Conservation (phyloP, 208 protist species). For the Acanthamoeba castellanii region DNA sequence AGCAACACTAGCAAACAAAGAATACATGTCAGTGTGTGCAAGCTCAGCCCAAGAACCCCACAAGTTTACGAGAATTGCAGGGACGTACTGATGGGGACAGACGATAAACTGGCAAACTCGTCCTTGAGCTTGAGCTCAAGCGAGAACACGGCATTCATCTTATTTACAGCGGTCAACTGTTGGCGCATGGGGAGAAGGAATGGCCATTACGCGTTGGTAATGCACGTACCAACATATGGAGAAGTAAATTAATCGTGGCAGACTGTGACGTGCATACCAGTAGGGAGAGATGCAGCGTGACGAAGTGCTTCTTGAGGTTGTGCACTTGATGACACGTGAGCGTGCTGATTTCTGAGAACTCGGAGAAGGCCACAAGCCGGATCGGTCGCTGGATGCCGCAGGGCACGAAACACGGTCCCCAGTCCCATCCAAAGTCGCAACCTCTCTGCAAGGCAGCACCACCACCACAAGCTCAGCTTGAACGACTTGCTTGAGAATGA, state of each 20-base stretch:
- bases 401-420: conserved; percentile 81
- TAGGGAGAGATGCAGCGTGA: neutral
- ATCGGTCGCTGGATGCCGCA: conserved; percentile 74
- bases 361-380: conserved; percentile 34
- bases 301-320: conserved; percentile 34
- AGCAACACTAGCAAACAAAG: neutral
- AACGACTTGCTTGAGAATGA: no score
- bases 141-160: conserved; percentile 41
- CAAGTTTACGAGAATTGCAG: neutral
- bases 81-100: conserved; percentile 13
- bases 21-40: no score
- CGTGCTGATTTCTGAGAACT: conserved; percentile 14
- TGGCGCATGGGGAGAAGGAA: neutral
- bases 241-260: neutral
- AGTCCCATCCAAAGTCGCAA: conserved; percentile 87
- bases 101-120: conserved; percentile 14
- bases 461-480: neutral
- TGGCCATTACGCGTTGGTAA: no score
- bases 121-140: conserved; percentile 40
- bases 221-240: neutral
- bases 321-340: conserved; percentile 50
- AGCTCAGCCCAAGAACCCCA: neutral
- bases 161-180: conserved; percentile 8
- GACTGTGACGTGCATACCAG: neutral
- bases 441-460: neutral